These are phyloP conservation scores for Penicillium sclerotigenum DNA, from an alignment of 2,329 filamentous ascomycete genomes.

Conservation along the genomic window DNA sequence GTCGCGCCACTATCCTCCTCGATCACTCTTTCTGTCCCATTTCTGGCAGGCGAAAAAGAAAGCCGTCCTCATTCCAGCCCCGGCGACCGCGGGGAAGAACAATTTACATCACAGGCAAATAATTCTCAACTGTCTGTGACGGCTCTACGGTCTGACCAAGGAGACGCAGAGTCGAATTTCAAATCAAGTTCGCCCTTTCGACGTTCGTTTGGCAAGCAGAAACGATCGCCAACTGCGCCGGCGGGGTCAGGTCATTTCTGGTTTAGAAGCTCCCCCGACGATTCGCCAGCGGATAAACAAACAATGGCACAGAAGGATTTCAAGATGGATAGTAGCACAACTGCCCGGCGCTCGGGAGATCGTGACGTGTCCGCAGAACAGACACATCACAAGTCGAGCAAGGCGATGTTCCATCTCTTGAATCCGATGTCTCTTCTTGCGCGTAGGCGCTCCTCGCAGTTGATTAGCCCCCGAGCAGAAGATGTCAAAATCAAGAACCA, in stretches of 20 bases:
- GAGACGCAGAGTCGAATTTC: constrained; percentile 26
- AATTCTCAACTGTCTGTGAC: constrained; percentile 27
- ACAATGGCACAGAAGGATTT: constrained; percentile 25
- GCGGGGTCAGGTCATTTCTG: constrained; percentile 27
- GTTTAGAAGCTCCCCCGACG: constrained; percentile 31
- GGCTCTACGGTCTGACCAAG: constrained; percentile 21
- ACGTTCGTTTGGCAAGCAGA: constrained; percentile 36
- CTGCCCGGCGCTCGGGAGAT: constrained; percentile 25
- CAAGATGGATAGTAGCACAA: constrained; percentile 21
- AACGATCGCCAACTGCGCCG: constrained; percentile 28
- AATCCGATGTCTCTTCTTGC: constrained; percentile 62
- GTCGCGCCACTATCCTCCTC: constrained; percentile 30
- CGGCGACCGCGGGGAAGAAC: constrained; percentile 26
- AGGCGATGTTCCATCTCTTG: constrained; percentile 54
- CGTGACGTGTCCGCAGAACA: constrained; percentile 30
- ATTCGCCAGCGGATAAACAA: constrained; percentile 23
- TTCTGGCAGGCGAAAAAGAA: constrained; percentile 26
- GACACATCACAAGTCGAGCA: constrained; percentile 38
- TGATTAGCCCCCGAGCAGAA: constrained; percentile 48
- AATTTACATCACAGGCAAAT: constrained; percentile 26
- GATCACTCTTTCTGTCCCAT: constrained; percentile 28
- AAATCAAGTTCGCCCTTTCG: constrained; percentile 39
- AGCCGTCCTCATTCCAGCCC: constrained; percentile 33
- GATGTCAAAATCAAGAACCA: constrained; percentile 51
- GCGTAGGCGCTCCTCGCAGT: constrained; percentile 55